Evolutionary conservation across 768 basidiomycete species (phyloP).

Genomic region (Rubroboletus satanas): DNA sequence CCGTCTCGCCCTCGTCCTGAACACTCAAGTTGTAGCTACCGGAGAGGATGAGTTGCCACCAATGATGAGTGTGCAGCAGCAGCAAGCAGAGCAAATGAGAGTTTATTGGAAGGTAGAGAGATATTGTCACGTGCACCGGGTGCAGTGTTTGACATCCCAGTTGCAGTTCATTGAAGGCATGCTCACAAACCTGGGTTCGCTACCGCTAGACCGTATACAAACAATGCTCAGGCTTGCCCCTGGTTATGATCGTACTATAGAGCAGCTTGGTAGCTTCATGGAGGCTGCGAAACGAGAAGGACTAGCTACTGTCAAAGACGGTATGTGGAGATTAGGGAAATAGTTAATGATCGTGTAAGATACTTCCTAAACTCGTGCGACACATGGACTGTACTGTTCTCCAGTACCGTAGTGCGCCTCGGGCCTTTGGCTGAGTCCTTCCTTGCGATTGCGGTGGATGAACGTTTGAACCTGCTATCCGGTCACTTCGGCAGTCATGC

Average conservation of each 20-base stretch:
- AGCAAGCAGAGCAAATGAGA: constrained; percentile 81
- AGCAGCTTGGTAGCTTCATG: constrained; percentile 77
- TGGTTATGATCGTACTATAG: constrained; percentile 73
- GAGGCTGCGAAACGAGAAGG: constrained; percentile 78
- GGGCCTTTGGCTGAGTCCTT: neutral
- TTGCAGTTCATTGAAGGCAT: constrained; percentile 83
- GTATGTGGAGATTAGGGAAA: constrained; percentile 58
- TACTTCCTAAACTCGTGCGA: neutral
- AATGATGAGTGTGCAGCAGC: constrained; percentile 59
- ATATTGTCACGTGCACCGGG: neutral
- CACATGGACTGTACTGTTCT: neutral
- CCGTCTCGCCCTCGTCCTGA: neutral
- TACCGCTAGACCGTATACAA: constrained; percentile 82
- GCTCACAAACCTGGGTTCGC: constrained; percentile 79
- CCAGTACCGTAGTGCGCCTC: neutral
- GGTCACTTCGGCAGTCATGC: no score
- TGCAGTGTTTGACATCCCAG: constrained; percentile 1
- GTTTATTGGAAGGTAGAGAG: constrained; percentile 77
- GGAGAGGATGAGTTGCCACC: constrained; percentile 47
- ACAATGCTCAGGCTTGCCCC: constrained; percentile 82
- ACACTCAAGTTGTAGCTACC: constrained; percentile 17
- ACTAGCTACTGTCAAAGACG: constrained; percentile 64
- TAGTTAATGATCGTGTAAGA: constrained; percentile 1
- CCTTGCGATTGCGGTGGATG: neutral
- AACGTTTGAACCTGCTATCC: neutral